These are phyloP conservation scores for Plasmodium vinckei DNA, from an alignment of 169 alveolate species.

Conservation along the genomic window DNA sequence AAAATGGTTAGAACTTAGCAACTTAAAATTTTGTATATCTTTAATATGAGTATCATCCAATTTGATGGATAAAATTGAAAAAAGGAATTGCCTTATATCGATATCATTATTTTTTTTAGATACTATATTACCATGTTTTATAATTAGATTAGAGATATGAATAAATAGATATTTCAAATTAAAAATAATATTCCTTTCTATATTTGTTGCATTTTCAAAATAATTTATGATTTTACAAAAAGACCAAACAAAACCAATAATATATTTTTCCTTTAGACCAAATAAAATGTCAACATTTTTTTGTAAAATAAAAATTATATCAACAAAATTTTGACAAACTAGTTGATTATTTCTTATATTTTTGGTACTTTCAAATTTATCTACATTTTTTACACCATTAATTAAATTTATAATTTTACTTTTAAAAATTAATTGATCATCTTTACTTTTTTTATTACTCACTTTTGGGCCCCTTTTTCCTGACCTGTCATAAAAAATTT, in stretches of 20 bases:
- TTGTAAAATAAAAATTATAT: conserved; percentile 6
- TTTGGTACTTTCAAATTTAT: background rate
- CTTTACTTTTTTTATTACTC: background rate
- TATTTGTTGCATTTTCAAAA: conserved; percentile 5
- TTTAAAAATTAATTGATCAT: background rate
- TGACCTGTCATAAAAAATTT: background rate
- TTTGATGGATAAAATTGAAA: conserved; percentile 20
- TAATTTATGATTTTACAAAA: conserved; percentile 22
- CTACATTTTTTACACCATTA: conserved; percentile 9
- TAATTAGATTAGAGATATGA: conserved; percentile 10
- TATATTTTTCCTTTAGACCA: conserved; percentile 37
- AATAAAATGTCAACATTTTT: conserved; percentile 1
- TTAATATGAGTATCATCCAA: background rate
- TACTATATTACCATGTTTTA: background rate
- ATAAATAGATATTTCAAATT: conserved; percentile 19
- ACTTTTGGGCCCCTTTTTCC: background rate
- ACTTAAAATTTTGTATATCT: background rate
- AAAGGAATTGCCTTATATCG: conserved; percentile 29
- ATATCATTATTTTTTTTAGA: background rate
- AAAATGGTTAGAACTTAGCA: too few species aligned
- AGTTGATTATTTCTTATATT: background rate
- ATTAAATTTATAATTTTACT: conserved; percentile 11
- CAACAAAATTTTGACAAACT: background rate
- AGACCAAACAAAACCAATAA: conserved; percentile 56
- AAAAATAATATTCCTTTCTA: background rate